A percentile compares a stretch with the other conserved stretches of the same genome.
These are phyloP conservation scores for Sclerotiophoma versabilis DNA, from an alignment of 2,329 filamentous ascomycete genomes.

Conservation along the genomic window DNA sequence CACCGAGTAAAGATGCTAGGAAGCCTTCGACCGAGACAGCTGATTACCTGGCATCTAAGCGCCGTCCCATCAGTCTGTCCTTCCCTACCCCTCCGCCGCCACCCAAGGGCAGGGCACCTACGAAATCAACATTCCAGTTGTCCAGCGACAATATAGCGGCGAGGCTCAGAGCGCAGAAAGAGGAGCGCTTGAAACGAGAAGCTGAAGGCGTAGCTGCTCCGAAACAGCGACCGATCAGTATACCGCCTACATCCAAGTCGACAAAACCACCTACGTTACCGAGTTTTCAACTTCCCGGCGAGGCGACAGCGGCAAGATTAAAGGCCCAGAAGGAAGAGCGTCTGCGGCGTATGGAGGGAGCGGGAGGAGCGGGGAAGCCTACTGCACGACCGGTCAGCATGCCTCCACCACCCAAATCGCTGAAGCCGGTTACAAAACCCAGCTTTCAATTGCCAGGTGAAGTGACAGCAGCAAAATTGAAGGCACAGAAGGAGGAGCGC, in stretches of 20 bases:
- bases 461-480: constrained; percentile 52
- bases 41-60: constrained; percentile 53
- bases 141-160: constrained; percentile 62
- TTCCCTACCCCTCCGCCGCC: constrained; percentile 57
- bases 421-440: constrained; percentile 58
- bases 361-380: constrained; percentile 45
- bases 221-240: constrained; percentile 53
- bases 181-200: constrained; percentile 57
- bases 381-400: constrained; percentile 53
- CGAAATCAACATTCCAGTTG: constrained; percentile 58
- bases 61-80: constrained; percentile 56
- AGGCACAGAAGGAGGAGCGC: constrained; percentile 44
- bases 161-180: constrained; percentile 59
- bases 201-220: constrained; percentile 41
- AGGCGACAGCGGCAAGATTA: constrained; percentile 54
- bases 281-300: constrained; percentile 61
- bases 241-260: constrained; percentile 58
- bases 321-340: constrained; percentile 45
- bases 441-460: constrained; percentile 63
- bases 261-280: constrained; percentile 59
- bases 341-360: constrained; percentile 43
- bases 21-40: constrained; percentile 35
- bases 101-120: constrained; percentile 58
- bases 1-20: constrained; percentile 30
- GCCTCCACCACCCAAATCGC: constrained; percentile 57